Percentiles rank a stretch among this genome's conserved stretches.
phyloP scores from a whole-genome alignment of 108 stramenopile species.

The Mediolabrus comicus region DNA sequence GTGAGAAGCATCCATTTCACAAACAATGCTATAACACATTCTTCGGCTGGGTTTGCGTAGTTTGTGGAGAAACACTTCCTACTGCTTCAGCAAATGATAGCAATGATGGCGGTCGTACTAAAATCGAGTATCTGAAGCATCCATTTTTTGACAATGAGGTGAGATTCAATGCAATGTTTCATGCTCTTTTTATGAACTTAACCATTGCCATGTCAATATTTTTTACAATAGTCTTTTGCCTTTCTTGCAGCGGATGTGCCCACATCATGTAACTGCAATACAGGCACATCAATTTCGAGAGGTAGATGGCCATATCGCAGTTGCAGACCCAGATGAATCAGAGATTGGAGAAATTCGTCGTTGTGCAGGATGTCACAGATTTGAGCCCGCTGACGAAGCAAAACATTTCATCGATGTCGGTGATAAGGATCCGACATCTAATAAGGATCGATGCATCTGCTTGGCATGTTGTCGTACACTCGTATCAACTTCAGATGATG shows the following conservation, averaged over 20 bases:
- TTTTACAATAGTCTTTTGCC: background rate
- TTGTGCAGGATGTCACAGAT: slow-evolving; percentile 68
- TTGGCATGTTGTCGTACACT: slow-evolving; percentile 59
- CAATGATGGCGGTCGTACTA: slow-evolving; percentile 12
- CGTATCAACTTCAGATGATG: slow-evolving; percentile 56
- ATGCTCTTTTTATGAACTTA: background rate
- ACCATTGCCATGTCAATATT: too few species aligned
- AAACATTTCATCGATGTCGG: slow-evolving; percentile 64
- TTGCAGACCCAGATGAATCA: background rate
- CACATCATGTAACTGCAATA: background rate
- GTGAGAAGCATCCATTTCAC: slow-evolving; percentile 45
- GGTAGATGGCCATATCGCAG: background rate
- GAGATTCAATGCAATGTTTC: slow-evolving; percentile 58
- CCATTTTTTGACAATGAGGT: slow-evolving; percentile 66
- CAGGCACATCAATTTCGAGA: background rate
- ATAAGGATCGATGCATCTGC: slow-evolving; percentile 58
- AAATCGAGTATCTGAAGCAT: slow-evolving; percentile 52
- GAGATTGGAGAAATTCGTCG: slow-evolving; percentile 37
- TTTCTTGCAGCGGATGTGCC: background rate
- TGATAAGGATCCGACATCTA: too few species aligned
- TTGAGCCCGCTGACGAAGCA: slow-evolving; percentile 46
- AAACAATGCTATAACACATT: slow-evolving; percentile 47
- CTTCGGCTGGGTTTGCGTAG: slow-evolving; percentile 57
- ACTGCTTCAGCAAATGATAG: slow-evolving; percentile 1
- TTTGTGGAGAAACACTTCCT: slow-evolving; percentile 57